Conservation (phyloP, 1,284 basidiomycete species). For the Fomitopsis pinicola region DNA sequence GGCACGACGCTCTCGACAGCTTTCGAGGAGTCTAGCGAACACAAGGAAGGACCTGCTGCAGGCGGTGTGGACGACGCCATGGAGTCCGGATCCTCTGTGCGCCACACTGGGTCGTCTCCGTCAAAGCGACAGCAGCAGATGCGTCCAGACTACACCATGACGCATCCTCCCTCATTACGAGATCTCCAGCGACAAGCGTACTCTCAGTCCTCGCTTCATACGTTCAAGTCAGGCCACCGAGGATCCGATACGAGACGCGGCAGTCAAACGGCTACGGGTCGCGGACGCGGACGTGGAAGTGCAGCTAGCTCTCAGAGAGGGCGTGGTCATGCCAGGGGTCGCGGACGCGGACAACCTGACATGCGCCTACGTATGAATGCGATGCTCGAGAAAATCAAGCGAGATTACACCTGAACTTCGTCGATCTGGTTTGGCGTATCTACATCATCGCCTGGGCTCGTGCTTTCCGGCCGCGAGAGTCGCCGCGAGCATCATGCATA, state of each 20-base stretch:
- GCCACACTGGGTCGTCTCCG: neutral
- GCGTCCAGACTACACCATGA: neutral
- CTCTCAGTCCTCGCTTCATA: slow-evolving; percentile 50
- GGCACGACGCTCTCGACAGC: slow-evolving; percentile 3
- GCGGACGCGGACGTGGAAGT: slow-evolving; percentile 13
- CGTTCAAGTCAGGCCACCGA: slow-evolving; percentile 41
- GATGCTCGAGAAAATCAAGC: slow-evolving; percentile 75
- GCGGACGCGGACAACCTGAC: slow-evolving; percentile 54
- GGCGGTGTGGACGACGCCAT: slow-evolving; percentile 6
- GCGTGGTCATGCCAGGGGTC: slow-evolving; percentile 9
- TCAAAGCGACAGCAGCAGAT: slow-evolving; percentile 3
- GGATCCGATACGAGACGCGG: neutral
- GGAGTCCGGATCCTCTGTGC: slow-evolving; percentile 8
- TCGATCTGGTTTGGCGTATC: neutral
- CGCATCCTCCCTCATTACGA: slow-evolving; percentile 33
- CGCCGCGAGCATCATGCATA: neutral
- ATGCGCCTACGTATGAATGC: slow-evolving; percentile 78
- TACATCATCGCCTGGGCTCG: too few species aligned
- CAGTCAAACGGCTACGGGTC: slow-evolving; percentile 5
- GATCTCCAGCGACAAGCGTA: slow-evolving; percentile 62
- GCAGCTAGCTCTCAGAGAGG: slow-evolving; percentile 12
- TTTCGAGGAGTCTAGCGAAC: slow-evolving; percentile 13
- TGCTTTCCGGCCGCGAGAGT: neutral
- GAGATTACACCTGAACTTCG: slow-evolving; percentile 35
- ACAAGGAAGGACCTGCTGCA: slow-evolving; percentile 9